These are phyloP conservation scores for Passalora sequoiae DNA, from an alignment of 2,329 filamentous ascomycete genomes.

Conservation along the genomic window DNA sequence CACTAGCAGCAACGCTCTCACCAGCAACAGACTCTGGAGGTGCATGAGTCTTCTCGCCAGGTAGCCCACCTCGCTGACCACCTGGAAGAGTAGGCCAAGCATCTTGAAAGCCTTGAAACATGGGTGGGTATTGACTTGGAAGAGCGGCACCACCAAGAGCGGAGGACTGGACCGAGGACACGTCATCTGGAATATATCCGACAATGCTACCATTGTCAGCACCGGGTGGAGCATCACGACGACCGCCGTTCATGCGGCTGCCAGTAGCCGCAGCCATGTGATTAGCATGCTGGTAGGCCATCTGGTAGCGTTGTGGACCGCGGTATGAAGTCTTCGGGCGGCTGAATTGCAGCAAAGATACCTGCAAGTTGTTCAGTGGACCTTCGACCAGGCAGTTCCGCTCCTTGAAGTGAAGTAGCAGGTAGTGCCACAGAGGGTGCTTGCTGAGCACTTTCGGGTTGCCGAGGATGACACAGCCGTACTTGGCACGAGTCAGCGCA, in stretches of 20 bases:
- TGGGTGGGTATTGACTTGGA: slow-evolving; percentile 77
- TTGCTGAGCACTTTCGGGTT: slow-evolving; percentile 97
- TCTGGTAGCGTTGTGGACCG: slow-evolving; percentile 78
- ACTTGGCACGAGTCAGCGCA: slow-evolving; percentile 92
- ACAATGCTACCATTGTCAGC: slow-evolving; percentile 85
- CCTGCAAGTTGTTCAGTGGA: slow-evolving; percentile 90
- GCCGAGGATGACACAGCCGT: slow-evolving; percentile 89
- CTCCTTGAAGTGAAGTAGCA: slow-evolving; percentile 95
- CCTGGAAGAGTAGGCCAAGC: slow-evolving; percentile 76
- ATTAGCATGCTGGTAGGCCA: slow-evolving; percentile 65
- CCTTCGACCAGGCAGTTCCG: slow-evolving; percentile 93
- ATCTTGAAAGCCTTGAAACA: slow-evolving; percentile 93
- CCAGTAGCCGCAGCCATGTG: slow-evolving; percentile 51
- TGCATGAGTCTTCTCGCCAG: slow-evolving; percentile 35
- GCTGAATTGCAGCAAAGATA: slow-evolving; percentile 89
- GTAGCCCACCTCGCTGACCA: slow-evolving; percentile 58
- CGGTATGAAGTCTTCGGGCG: slow-evolving; percentile 89
- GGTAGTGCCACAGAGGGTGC: slow-evolving; percentile 94
- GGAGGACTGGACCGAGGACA: slow-evolving; percentile 92
- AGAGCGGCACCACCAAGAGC: slow-evolving; percentile 68
- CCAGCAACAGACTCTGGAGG: slow-evolving; percentile 65
- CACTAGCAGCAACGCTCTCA: slow-evolving; percentile 86
- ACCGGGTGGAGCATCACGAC: slow-evolving; percentile 46
- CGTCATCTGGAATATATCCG: slow-evolving; percentile 94
- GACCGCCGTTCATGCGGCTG: slow-evolving; percentile 46